Evolutionary conservation across 2,329 filamentous ascomycete species (phyloP).

Genomic region (Colletotrichum agaves): DNA sequence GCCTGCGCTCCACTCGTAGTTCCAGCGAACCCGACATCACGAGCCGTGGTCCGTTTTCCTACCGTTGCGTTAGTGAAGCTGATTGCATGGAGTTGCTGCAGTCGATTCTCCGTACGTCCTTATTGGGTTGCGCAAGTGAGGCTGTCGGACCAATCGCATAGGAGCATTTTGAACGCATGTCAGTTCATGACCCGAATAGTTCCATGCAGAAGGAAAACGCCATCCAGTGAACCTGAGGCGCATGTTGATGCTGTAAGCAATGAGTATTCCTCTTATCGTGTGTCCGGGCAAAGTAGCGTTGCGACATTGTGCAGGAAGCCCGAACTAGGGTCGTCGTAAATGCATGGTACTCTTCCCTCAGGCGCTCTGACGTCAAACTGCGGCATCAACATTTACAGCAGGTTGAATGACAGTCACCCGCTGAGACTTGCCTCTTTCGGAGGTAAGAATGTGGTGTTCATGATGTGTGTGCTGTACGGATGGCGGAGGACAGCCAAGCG

Average conservation of each 20-base stretch:
- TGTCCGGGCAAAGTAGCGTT: too few relatives aligned
- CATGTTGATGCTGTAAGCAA: neutral
- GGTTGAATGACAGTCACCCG: too few relatives aligned
- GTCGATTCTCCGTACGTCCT: neutral
- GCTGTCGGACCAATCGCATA: neutral
- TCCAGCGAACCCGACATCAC: neutral
- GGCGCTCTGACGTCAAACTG: neutral
- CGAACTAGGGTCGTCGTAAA: too few relatives aligned
- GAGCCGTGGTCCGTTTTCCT: neutral
- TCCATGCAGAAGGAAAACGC: slow-evolving; percentile 5
- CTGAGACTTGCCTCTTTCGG: too few relatives aligned
- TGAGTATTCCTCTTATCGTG: neutral
- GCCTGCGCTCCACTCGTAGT: neutral
- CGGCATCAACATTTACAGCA: too few relatives aligned
- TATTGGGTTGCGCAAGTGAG: slow-evolving; percentile 4
- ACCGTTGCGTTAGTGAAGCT: slow-evolving; percentile 1
- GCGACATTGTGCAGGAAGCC: too few relatives aligned
- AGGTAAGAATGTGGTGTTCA: too few relatives aligned
- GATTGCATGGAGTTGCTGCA: slow-evolving; percentile 7
- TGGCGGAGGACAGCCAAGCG: too few relatives aligned
- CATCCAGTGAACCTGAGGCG: neutral
- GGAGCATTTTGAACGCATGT: neutral
- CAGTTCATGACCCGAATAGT: neutral
- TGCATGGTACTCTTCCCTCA: too few relatives aligned
- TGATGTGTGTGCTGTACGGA: too few relatives aligned